Evolutionary conservation across 2,329 filamentous ascomycete genomes (phyloP), one percentile per base, ranked within the genome.

Genomic region (Talaromyces sp.): DNA sequence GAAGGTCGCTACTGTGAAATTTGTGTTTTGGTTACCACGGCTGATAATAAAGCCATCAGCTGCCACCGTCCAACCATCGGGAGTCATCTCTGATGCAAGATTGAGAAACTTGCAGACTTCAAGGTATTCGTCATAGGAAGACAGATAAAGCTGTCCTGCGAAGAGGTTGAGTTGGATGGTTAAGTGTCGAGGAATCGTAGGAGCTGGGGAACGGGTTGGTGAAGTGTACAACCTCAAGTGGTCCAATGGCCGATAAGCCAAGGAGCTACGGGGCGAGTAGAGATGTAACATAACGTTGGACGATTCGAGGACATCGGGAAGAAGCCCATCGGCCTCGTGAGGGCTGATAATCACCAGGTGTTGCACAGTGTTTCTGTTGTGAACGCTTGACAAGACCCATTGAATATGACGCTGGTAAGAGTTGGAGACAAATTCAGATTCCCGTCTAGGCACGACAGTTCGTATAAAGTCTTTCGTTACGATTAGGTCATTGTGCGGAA

Each of bases 261-360:
- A 65, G 55, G 71, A 77, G 1, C 70, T 67, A 0, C 80, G 74
- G 1, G 83, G 76, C 1, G 78, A 64, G 59, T 85, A 87, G 0
- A 84, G 40, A 63, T 82, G 80, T 46, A 88, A 64, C 0, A 68
- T 66, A 0, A 80, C 77, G 3, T 61, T 45, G 0, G 60, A 57
- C 0, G 70, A 77, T 0, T 48, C 21, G 1, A 62, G 55, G 2
- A 88, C 78, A 0, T 39, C 5, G 0, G 72, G 63, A 0, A 83
- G 61, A 0, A 89, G 69, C 1, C 69, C 13, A 2, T 88, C 75
- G 0, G 82, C 86, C 62, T 89, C 87, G 28, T 70, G 81, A 0
- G 83, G 82, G 62, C 84, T 88, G 64, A 88, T 75, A 21, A 88
- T 69, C 0, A 88, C 60, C n/a, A 84, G 65, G 15, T 63, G 57